Evolutionary conservation across 305 asterid genomes (phyloP), one percentile per base, ranked within the genome.

Genomic region (Plantago lanceolata): DNA sequence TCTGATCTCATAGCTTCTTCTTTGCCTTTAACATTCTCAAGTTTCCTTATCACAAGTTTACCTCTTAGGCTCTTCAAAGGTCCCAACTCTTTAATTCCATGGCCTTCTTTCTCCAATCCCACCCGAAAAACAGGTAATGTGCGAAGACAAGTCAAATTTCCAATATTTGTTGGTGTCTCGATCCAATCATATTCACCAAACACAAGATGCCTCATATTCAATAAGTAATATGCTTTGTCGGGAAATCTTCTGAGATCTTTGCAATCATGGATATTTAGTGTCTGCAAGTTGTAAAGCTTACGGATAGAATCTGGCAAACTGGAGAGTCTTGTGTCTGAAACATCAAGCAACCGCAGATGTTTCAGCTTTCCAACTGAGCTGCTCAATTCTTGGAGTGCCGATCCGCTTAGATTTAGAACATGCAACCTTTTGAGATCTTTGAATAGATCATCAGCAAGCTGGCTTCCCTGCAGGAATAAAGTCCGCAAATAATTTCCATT

Each of bases 1-100:
- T 35, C 6, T 31, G 63, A 44, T 35, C 14, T 57, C 43, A 3
- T 16, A 33, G 62, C 44, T n/a, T 57, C 62, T 57, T 57, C 62
- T 16, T 57, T 33, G 47, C n/a, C 62, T 4, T 26, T 57, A 19
- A 57, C 62, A 14, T 16, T 9, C 31, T 57, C 62, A 16, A 57
- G 62, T 16, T 31, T 7, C 16, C 4, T 1, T 26, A 57, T 57
- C 20, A 4, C 8, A 14, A 57, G 44, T 21, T 21, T 28, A 2
- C 62, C 47, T 16, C n/a, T 12, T 24, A 57, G 48, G 31, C 31
- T 31, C 62, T 31, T 57, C 48, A 57, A 57, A 26, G 5, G 31
- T 57, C 62, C 62, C 62, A 57, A 33, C 62, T 33, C 47, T 31
- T 57, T 26, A 6, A 50, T 50, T 18, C 18, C 15, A 3, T 14